Conservation (phyloP, 2,329 filamentous ascomycete genomes). For the Pseudocercospora eumusae region DNA sequence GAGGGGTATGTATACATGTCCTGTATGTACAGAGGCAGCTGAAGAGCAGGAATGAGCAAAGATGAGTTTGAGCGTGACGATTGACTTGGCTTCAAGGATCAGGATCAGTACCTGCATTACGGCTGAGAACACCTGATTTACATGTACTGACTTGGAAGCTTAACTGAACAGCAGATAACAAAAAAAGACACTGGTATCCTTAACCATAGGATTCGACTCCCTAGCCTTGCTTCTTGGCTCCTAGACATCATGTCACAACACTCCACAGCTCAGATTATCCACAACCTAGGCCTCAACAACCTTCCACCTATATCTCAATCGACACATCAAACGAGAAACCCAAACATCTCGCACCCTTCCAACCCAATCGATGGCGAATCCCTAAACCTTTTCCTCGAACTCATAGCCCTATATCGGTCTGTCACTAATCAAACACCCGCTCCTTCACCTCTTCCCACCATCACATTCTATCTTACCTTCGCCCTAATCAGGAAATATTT, state of each 20-base stretch:
- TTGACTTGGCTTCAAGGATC: not conserved
- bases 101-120: not conserved
- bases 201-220: not conserved
- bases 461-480: not conserved
- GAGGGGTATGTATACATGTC: conserved; percentile 38
- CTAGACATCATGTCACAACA: not conserved
- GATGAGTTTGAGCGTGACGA: not conserved
- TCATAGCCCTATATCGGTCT: not conserved
- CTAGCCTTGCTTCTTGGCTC: not conserved
- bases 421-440: not conserved
- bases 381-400: not conserved
- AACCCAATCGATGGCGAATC: not conserved
- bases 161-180: not conserved
- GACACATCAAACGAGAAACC: too few relatives aligned
- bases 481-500: not conserved
- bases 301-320: too few relatives aligned
- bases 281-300: too few relatives aligned
- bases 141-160: not conserved
- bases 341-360: too few relatives aligned
- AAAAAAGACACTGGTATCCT: not conserved
- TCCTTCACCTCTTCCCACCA: not conserved
- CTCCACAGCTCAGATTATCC: not conserved
- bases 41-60: conserved; percentile 1
- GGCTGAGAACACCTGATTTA: not conserved
- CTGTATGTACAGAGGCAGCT: conserved; percentile 34